A percentile compares a stretch with the other conserved stretches of the same genome.
Evolutionary conservation across 345 rosid genomes (phyloP).

Genomic region (Brassica cretica): DNA sequence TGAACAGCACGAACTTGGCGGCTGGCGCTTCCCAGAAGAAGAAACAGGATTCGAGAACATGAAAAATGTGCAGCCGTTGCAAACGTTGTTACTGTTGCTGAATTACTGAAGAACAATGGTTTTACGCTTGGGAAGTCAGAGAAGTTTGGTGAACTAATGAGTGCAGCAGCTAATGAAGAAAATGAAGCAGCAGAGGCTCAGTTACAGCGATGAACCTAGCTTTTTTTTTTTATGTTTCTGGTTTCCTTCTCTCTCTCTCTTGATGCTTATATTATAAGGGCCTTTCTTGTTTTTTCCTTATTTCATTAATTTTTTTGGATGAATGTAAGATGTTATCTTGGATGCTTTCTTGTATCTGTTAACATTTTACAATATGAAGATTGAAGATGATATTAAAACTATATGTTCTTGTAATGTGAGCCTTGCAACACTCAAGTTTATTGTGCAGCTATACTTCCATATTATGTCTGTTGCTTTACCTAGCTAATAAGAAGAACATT

Average conservation of each 20-base stretch:
- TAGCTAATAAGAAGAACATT: not conserved
- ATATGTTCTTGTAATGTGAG: too few relatives aligned
- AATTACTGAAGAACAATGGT: too few relatives aligned
- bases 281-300: slow-evolving; percentile 9
- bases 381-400: too few relatives aligned
- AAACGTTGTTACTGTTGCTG: too few relatives aligned
- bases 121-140: too few relatives aligned
- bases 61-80: too few relatives aligned
- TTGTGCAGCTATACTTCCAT: not conserved
- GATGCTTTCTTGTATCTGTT: slow-evolving; percentile 25
- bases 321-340: slow-evolving; percentile 18
- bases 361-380: not conserved
- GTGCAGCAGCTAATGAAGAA: too few relatives aligned
- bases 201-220: too few relatives aligned
- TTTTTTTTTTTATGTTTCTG: not conserved
- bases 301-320: slow-evolving; percentile 33
- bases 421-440: too few relatives aligned
- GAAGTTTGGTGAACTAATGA: too few relatives aligned
- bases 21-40: slow-evolving; percentile 56
- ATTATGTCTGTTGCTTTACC: not conserved
- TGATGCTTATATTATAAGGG: slow-evolving; percentile 16
- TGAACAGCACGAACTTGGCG: slow-evolving; percentile 51
- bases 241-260: not conserved
- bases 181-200: too few relatives aligned
- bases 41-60: slow-evolving; percentile 69